phyloP scores from a whole-genome alignment of 768 basidiomycete genomes.

The Tephrocybe sp. region DNA sequence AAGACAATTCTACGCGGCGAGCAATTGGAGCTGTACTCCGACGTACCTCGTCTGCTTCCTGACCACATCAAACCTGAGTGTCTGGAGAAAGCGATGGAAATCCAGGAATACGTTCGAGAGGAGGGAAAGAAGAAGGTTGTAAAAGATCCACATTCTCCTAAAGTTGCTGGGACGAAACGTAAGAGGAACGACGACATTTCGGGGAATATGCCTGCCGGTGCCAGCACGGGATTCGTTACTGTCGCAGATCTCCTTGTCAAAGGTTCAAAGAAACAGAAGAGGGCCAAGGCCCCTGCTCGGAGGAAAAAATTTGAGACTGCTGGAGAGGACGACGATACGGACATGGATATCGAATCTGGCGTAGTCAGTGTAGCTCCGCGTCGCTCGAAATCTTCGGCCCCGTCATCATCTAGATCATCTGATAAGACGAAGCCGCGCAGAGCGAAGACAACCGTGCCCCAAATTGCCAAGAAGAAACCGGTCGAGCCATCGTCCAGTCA shows the following conservation, averaged over 20 bases:
- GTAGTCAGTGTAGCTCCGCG: conserved; percentile 40
- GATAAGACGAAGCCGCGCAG: conserved; percentile 41
- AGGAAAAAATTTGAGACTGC: conserved; percentile 48
- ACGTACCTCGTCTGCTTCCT: conserved; percentile 86
- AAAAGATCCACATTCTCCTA: conserved; percentile 27
- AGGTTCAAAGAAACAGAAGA: conserved; percentile 43
- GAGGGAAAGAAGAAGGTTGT: conserved; percentile 37
- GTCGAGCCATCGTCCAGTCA: conserved; percentile 35
- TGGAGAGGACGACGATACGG: conserved; percentile 66
- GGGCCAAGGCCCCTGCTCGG: conserved; percentile 23
- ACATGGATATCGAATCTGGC: conserved; percentile 65
- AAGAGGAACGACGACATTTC: conserved; percentile 68
- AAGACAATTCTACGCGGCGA: conserved; percentile 83
- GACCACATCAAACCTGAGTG: conserved; percentile 73
- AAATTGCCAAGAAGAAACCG: conserved; percentile 23
- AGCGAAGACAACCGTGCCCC: conserved; percentile 40
- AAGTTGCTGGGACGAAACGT: conserved; percentile 54
- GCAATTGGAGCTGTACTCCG: conserved; percentile 88
- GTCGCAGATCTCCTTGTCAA: conserved; percentile 65
- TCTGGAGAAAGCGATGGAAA: conserved; percentile 81
- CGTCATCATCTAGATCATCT: conserved; percentile 27
- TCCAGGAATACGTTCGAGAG: conserved; percentile 68
- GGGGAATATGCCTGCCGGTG: conserved; percentile 76
- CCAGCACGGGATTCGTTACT: conserved; percentile 68
- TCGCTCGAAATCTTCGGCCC: conserved; percentile 49